Evolutionary conservation across 192 early-diverging fungal genomes (phyloP), one percentile per base, ranked within the genome.

Genomic region (Mortierella claussenii): DNA sequence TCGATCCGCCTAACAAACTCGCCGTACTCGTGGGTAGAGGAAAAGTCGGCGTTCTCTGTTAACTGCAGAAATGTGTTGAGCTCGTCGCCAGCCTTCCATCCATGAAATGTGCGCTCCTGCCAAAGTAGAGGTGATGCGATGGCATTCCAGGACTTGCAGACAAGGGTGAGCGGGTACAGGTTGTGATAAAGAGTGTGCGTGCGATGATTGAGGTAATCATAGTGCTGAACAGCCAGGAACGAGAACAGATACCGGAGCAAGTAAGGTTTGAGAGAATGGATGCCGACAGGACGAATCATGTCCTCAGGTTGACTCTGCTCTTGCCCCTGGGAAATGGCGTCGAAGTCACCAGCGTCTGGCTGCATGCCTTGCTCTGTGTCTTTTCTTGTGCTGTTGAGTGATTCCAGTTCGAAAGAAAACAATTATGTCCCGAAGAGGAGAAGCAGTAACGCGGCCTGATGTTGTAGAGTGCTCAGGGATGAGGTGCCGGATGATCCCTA

Each of bases 1-100:
- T 76, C 73, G 65, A 76, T 76, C 58, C 73, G 49, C 37, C 62
- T 66, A 26, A 76, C 73, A 57, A 76, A 76, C 33, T 76, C 73
- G 27, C 73, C 73, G 56, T 76, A 76, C 26, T 76, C 73, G 46
- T 76, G 73, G 5, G 73, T 76, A 13, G 73, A 76, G 1, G 64
- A 67, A 48, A 76, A 76, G 65, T 76, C 73, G 51, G 73, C 73
- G 30, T 76, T 76, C 47, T 76, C 73, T 6, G 73, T 76, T 30
- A 58, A 46, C 30, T 76, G 63, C 58, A 76, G 31, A 45, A 76
- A 76, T 2, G 48, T 60, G 50, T 67, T 67, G 50, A 76, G 73
- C 23, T 67, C 64, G 1, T 76, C 73, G 57, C 73, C 73, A 21
- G 73, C 73, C 23, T 67, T 66, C 73, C 73, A 76, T 37, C 73